Evolutionary conservation across 164 flowering plant species (phyloP).

Genomic region (Tinospora cordifolia): DNA sequence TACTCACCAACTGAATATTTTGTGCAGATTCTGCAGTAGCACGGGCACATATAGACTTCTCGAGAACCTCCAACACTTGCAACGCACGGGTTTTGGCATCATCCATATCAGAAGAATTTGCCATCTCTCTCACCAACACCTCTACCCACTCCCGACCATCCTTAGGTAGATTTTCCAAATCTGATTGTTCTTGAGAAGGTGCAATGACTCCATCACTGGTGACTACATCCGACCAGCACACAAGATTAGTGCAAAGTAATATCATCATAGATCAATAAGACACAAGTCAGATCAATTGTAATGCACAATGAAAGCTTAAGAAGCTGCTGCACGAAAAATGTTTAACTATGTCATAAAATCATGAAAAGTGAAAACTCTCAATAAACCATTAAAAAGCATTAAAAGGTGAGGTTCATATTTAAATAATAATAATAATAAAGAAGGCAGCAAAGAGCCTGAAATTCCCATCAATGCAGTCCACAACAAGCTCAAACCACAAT

Average conservation of each 20-base stretch:
- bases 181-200: slow-evolving; percentile 20
- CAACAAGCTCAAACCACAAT: too few relatives aligned
- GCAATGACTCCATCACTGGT: slow-evolving; percentile 21
- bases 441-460: too few relatives aligned
- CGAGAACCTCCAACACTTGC: slow-evolving; percentile 52
- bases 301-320: background rate
- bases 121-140: slow-evolving; percentile 73
- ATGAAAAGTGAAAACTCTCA: background rate
- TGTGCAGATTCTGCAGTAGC: slow-evolving; percentile 46
- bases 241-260: background rate
- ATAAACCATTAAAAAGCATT: background rate
- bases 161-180: slow-evolving; percentile 27
- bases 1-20: slow-evolving; percentile 38
- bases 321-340: background rate
- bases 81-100: slow-evolving; percentile 76
- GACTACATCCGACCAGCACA: slow-evolving; percentile 18
- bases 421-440: too few relatives aligned
- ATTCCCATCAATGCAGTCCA: too few relatives aligned
- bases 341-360: background rate
- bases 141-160: slow-evolving; percentile 88
- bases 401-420: background rate
- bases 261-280: background rate
- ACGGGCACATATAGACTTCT: slow-evolving; percentile 46
- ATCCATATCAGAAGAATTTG: slow-evolving; percentile 52
- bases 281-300: background rate